Evolutionary conservation across 129 eudicot genomes (phyloP), one percentile per base, ranked within the genome.

Genomic region (Silybum marianum): DNA sequence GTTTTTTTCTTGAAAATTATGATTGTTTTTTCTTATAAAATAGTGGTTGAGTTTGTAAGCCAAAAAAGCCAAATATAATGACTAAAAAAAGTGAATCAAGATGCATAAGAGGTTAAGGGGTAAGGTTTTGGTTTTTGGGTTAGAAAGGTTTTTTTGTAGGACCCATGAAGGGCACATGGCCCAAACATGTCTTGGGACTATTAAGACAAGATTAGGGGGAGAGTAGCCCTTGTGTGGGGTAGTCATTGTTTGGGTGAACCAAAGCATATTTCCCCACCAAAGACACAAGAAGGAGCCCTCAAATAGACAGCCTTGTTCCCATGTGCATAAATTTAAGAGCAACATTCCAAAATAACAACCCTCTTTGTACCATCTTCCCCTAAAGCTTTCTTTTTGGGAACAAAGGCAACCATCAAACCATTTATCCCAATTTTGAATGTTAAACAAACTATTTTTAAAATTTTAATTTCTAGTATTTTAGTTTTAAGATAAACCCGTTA

Each of bases 311-410:
- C 84, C 74, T 79, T 84, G 85, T 89, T 80, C 85, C 89, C 92
- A 89, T 89, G 92, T 89, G 92, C 88, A 69, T 74, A 84, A 84
- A 89, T 86, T 89, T 86, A 89, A 86, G 88, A 87, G 88, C 88
- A 89, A 86, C 88, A 84, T 86, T 86, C 90, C 92, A 89, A 89
- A 84, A 81, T 84, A 80, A 80, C 88, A 86, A 89, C 83, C 83
- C 88, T 77, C 88, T 80, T 87, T 83, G 85, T 82, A 87, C 88
- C 83, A 79, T 68, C 62, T 54, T 65, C 76, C 65, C 36, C 75
- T 44, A 69, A 78, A 88, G 76, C 86, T 82, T 62, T 86, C 87
- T 82, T 86, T 86, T 81, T 84, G 86, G 88, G 88, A 88, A 88
- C 86, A 83, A 77, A 78, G 70, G 39, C 67, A 58, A 77, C 54